phyloP scores from a whole-genome alignment of 2,329 filamentous ascomycete genomes.

The Trichophyton simii region DNA sequence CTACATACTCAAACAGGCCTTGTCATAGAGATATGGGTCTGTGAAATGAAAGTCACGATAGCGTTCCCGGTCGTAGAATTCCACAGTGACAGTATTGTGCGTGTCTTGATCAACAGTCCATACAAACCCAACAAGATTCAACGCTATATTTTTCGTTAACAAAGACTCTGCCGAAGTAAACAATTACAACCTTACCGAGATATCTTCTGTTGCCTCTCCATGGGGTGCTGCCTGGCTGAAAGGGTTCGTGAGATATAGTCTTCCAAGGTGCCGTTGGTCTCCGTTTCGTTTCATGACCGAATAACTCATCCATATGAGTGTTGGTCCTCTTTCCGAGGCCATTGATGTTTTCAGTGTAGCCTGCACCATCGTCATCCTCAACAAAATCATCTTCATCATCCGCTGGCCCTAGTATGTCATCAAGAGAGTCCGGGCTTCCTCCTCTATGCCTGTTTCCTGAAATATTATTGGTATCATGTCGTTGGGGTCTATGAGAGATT shows the following conservation, averaged over 20 bases:
- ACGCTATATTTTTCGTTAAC: conserved; percentile 28
- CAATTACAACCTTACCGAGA: conserved; percentile 44
- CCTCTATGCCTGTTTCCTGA: conserved; percentile 36
- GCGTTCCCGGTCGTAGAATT: conserved; percentile 90
- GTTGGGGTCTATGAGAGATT: conserved; percentile 46
- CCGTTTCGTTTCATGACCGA: conserved; percentile 40
- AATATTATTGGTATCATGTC: conserved; percentile 39
- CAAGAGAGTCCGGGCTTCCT: conserved; percentile 62
- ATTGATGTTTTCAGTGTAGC: conserved; percentile 60
- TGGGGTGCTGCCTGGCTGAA: conserved; percentile 88
- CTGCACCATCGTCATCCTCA: conserved; percentile 86
- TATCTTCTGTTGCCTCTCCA: conserved; percentile 94
- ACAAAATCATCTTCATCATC: conserved; percentile 71
- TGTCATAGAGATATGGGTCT: conserved; percentile 90
- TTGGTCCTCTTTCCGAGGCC: conserved; percentile 50
- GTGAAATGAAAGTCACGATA: conserved; percentile 96
- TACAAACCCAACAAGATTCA: conserved; percentile 86
- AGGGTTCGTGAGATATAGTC: conserved; percentile 65
- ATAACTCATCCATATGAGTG: conserved; percentile 35
- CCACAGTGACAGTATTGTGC: conserved; percentile 85
- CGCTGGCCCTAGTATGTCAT: conserved; percentile 57
- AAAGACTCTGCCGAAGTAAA: not conserved
- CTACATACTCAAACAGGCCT: conserved; percentile 64
- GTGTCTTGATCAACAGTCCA: conserved; percentile 96
- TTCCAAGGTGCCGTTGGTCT: conserved; percentile 38